Conservation (phyloP, 768 basidiomycete species). For the Pisolithus albus region DNA sequence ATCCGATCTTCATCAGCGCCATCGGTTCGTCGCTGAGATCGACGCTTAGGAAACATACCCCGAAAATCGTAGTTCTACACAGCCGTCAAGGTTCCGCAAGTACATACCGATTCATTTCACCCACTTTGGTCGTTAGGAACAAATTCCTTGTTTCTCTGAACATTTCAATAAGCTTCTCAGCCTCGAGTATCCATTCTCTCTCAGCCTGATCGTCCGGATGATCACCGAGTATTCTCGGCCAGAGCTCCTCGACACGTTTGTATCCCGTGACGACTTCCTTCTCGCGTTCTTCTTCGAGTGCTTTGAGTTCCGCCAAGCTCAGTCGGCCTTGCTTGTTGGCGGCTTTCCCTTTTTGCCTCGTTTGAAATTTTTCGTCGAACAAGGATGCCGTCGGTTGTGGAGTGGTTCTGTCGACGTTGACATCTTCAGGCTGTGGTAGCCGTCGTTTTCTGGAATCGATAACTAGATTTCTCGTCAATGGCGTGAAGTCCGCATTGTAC, state of each 20-base stretch:
- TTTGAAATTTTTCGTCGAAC: constrained; percentile 49
- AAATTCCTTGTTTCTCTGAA: constrained; percentile 83
- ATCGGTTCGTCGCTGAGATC: constrained; percentile 29
- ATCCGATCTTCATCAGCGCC: constrained; percentile 67
- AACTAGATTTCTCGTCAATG: constrained; percentile 25
- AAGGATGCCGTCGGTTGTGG: constrained; percentile 41
- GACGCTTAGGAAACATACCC: constrained; percentile 59
- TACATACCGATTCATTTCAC: constrained; percentile 19
- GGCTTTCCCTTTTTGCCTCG: constrained; percentile 32
- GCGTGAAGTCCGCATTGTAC: neutral
- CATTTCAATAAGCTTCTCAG: constrained; percentile 80
- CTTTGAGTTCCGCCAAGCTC: constrained; percentile 48
- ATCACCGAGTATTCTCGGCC: constrained; percentile 44
- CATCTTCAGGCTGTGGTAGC: constrained; percentile 13
- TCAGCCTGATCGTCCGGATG: constrained; percentile 44
- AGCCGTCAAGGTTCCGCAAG: neutral
- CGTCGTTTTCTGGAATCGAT: constrained; percentile 51
- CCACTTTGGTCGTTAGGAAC: constrained; percentile 72
- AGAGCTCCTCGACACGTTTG: constrained; percentile 52
- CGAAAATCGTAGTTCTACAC: constrained; percentile 49
- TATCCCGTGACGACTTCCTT: constrained; percentile 55
- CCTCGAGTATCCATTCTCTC: constrained; percentile 75
- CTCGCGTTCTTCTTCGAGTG: constrained; percentile 57
- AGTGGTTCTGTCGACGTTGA: constrained; percentile 7
- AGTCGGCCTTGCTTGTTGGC: constrained; percentile 38